Evolutionary conservation across 2,329 filamentous ascomycete genomes (phyloP).

Genomic region (Penicillium palitans): DNA sequence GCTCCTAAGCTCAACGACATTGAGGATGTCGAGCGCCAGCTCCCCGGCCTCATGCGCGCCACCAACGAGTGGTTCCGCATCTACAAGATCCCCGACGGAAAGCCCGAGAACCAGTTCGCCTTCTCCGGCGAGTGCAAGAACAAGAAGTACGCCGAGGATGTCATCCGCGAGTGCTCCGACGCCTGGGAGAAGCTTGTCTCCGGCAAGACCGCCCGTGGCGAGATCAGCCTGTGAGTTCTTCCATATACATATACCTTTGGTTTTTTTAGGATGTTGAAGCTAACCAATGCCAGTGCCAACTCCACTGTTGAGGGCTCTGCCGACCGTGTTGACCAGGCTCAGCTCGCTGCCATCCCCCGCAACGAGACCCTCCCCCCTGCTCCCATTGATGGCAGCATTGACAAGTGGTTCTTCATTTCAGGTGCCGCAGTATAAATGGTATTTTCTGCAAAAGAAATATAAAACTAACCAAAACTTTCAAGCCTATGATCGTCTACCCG

Average conservation of each 20-base stretch:
- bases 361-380: slow-evolving; percentile 79
- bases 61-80: slow-evolving; percentile 99
- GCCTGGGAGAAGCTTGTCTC: slow-evolving; percentile 96
- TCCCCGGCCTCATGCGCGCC: slow-evolving; percentile 92
- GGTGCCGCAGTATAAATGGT: slow-evolving; percentile 75
- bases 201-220: slow-evolving; percentile 77
- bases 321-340: slow-evolving; percentile 66
- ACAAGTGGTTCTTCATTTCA: slow-evolving; percentile 99
- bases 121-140: slow-evolving; percentile 99
- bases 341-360: slow-evolving; percentile 74
- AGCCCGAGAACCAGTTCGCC: slow-evolving; percentile 99
- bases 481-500: slow-evolving; percentile 6
- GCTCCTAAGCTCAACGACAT: slow-evolving; percentile 96
- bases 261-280: background rate
- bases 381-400: slow-evolving; percentile 92
- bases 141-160: slow-evolving; percentile 96
- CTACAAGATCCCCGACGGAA: slow-evolving; percentile 99
- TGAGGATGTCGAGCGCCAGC: slow-evolving; percentile 97
- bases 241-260: background rate
- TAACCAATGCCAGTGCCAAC: slow-evolving; percentile 66
- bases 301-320: slow-evolving; percentile 70
- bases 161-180: slow-evolving; percentile 92
- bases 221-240: slow-evolving; percentile 75
- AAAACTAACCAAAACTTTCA: slow-evolving; percentile 23
- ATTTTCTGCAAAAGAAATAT: slow-evolving; percentile 21